phyloP scores from a whole-genome alignment of 495 filamentous ascomycete species.

The Penicillium herquei region DNA sequence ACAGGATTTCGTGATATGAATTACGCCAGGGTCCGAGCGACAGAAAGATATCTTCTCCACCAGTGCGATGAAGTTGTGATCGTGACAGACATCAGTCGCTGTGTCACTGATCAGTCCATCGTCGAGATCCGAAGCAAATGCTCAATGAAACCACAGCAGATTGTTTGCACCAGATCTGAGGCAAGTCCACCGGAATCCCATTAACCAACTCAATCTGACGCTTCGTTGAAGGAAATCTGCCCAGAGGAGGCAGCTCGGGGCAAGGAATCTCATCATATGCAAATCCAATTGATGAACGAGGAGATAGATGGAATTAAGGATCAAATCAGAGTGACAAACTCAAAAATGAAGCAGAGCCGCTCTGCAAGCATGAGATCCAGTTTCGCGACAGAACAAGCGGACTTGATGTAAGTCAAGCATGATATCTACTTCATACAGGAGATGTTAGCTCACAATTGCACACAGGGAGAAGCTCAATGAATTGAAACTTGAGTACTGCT shows the following conservation, averaged over 20 bases:
- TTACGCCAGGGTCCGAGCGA: conserved; percentile 22
- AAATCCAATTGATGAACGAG: background rate
- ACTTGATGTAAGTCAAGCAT: no score
- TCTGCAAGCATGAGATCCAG: no score
- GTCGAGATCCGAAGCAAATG: background rate
- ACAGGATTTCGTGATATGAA: conserved; percentile 31
- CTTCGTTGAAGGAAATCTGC: background rate
- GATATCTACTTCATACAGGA: no score
- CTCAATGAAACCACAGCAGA: background rate
- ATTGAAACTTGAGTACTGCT: background rate
- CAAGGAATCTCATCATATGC: background rate
- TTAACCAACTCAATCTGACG: background rate
- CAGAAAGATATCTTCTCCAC: conserved; percentile 26
- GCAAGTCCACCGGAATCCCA: background rate
- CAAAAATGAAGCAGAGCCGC: background rate
- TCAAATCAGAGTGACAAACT: background rate
- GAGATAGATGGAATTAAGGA: background rate
- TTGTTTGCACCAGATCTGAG: conserved; percentile 1
- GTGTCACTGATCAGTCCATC: conserved; percentile 13
- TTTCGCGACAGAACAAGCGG: no score
- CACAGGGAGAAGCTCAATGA: background rate
- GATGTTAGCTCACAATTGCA: no score
- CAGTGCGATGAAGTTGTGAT: conserved; percentile 28
- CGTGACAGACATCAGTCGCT: conserved; percentile 24
- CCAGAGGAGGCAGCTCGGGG: background rate